A percentile compares a stretch with the other conserved stretches of the same genome.
Conservation (phyloP, 129 eudicot species). For the Flaveria trinervia region DNA sequence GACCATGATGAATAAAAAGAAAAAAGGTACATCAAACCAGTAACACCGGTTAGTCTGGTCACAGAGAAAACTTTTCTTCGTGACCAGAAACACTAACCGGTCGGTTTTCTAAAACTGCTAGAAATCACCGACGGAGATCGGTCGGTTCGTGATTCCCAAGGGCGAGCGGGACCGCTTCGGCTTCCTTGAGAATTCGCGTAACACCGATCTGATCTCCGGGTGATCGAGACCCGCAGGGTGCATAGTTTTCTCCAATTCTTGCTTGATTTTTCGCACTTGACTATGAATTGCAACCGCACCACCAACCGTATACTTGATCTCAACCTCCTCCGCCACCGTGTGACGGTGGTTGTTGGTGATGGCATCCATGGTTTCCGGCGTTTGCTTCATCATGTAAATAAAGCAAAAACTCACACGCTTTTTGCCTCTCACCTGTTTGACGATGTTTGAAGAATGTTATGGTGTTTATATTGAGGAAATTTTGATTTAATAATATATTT, state of each 20-base stretch:
- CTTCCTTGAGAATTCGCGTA: constrained; percentile 38
- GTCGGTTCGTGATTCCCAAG: constrained; percentile 49
- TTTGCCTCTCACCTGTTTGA: constrained; percentile 26
- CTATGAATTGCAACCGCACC: constrained; percentile 55
- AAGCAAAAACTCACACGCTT: constrained; percentile 26
- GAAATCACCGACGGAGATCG: constrained; percentile 46
- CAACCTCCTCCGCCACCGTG: constrained; percentile 20
- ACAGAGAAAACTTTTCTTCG: no score
- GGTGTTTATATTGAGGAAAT: constrained; percentile 13
- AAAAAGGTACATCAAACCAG: neutral
- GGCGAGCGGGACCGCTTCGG: constrained; percentile 65
- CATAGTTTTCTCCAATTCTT: constrained; percentile 61
- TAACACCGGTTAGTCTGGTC: no score
- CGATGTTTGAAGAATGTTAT: constrained; percentile 12
- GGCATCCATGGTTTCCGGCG: constrained; percentile 26
- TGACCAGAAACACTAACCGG: neutral
- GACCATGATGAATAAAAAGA: neutral
- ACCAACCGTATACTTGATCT: constrained; percentile 24
- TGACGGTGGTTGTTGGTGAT: constrained; percentile 29
- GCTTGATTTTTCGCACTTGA: constrained; percentile 57
- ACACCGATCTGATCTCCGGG: constrained; percentile 39
- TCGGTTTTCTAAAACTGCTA: neutral
- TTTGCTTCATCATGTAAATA: constrained; percentile 29
- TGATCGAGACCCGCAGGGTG: constrained; percentile 34
- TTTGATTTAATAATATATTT: constrained; percentile 12